phyloP scores from a whole-genome alignment of 2,329 filamentous ascomycete genomes.

The Verticillium tricorpus region DNA sequence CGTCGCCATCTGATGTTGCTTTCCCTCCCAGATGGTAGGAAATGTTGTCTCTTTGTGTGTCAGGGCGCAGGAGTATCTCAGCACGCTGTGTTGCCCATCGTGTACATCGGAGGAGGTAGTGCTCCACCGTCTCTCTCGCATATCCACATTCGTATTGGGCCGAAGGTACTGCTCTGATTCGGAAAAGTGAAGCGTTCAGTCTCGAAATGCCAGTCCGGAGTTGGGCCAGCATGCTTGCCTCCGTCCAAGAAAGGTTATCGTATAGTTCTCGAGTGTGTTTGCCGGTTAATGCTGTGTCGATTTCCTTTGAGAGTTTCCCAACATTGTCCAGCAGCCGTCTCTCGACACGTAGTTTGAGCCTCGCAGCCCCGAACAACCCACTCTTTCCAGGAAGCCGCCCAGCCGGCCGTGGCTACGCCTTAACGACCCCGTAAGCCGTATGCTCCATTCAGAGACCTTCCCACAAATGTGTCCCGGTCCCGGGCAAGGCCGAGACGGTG shows the following conservation, averaged over 20 bases:
- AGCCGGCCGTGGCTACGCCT: too few relatives aligned
- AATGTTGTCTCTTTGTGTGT: slow-evolving; percentile 2
- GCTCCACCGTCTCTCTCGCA: slow-evolving; percentile 19
- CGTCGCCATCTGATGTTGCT: slow-evolving; percentile 12
- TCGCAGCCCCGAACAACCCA: neutral
- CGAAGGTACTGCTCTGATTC: slow-evolving; percentile 5
- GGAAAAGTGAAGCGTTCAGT: slow-evolving; percentile 13
- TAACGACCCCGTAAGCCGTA: too few relatives aligned
- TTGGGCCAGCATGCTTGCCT: slow-evolving; percentile 14
- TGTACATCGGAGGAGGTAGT: slow-evolving; percentile 21
- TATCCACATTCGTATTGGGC: slow-evolving; percentile 8
- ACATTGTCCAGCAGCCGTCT: slow-evolving; percentile 10
- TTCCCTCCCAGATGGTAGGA: neutral
- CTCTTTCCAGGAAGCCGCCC: too few relatives aligned
- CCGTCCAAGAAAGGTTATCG: slow-evolving; percentile 11
- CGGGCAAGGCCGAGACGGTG: too few relatives aligned
- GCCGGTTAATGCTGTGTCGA: slow-evolving; percentile 12
- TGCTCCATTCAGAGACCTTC: too few relatives aligned
- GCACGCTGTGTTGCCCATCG: slow-evolving; percentile 17
- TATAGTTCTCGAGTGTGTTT: slow-evolving; percentile 14
- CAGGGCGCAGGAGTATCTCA: neutral
- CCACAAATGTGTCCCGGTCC: too few relatives aligned
- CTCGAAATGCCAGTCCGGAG: slow-evolving; percentile 14
- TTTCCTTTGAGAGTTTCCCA: slow-evolving; percentile 12
- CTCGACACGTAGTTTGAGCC: neutral